Percentiles rank a stretch among this genome's conserved stretches.
phyloP scores from a whole-genome alignment of 1,284 basidiomycete species.

The Exobasidium rhododendri region DNA sequence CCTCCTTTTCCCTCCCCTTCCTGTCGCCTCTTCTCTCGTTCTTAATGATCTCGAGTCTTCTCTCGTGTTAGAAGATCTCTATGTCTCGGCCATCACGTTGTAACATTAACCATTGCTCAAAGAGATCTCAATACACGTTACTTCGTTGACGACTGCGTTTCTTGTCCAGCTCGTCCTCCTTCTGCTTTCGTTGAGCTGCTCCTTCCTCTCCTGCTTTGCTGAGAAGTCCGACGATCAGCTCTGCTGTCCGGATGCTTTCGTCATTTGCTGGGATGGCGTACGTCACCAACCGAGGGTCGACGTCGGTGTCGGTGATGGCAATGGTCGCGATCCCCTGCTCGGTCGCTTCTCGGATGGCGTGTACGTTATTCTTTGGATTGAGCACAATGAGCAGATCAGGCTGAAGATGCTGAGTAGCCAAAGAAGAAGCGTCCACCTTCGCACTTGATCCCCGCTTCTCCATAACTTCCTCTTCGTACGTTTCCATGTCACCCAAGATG shows the following conservation, averaged over 20 bases:
- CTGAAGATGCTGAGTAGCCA: conserved; percentile 63
- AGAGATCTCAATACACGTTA: background rate
- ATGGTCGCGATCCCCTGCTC: conserved; percentile 57
- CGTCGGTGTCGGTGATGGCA: conserved; percentile 84
- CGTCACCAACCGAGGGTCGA: conserved; percentile 92
- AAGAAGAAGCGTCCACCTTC: conserved; percentile 12
- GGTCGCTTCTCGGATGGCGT: conserved; percentile 57
- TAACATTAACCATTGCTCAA: too few species aligned
- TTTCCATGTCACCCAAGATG: conserved; percentile 30
- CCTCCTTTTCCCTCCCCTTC: background rate
- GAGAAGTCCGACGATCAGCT: conserved; percentile 83
- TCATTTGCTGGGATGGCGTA: conserved; percentile 98
- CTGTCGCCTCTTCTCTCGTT: background rate
- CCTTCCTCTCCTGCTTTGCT: conserved; percentile 73
- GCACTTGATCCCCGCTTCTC: conserved; percentile 1
- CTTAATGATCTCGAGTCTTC: background rate
- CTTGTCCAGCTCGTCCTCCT: conserved; percentile 5
- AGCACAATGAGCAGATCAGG: conserved; percentile 87
- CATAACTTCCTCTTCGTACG: conserved; percentile 15
- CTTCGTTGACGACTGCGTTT: background rate
- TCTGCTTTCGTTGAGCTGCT: conserved; percentile 24
- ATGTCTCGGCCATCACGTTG: too few species aligned
- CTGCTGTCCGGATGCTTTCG: conserved; percentile 83
- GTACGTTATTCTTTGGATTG: conserved; percentile 76
- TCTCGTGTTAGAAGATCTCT: background rate